Conservation (phyloP, 192 early-diverging fungal genomes). For the Coemansia asiatica region DNA sequence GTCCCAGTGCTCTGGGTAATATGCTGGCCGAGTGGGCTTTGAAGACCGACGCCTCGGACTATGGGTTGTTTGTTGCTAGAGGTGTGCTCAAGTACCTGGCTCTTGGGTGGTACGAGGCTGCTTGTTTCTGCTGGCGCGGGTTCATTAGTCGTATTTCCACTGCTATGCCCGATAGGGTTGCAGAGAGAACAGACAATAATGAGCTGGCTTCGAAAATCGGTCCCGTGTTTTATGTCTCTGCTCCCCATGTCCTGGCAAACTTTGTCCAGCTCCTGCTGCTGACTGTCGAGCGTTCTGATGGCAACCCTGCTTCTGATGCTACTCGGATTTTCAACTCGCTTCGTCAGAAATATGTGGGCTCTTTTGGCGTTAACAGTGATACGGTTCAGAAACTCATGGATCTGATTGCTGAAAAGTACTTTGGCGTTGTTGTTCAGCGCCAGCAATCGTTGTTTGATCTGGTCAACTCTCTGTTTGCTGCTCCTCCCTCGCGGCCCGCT, state of each 20-base stretch:
- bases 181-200: constrained; percentile 22
- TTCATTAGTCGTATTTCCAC: constrained; percentile 34
- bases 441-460: constrained; percentile 55
- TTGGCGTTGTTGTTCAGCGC: constrained; percentile 52
- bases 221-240: constrained; percentile 46
- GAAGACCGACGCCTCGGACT: constrained; percentile 60
- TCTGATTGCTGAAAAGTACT: constrained; percentile 42
- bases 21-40: constrained; percentile 79
- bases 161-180: constrained; percentile 15
- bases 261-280: constrained; percentile 68
- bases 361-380: constrained; percentile 39
- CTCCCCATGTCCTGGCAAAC: constrained; percentile 59
- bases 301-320: constrained; percentile 21
- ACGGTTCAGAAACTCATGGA: constrained; percentile 38
- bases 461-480: constrained; percentile 44
- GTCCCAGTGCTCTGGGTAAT: constrained; percentile 67
- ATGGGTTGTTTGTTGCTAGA: constrained; percentile 76
- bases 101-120: constrained; percentile 56
- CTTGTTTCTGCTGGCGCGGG: constrained; percentile 56
- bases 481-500: constrained; percentile 28
- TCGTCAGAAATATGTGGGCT: constrained; percentile 30
- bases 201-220: constrained; percentile 47
- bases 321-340: constrained; percentile 26
- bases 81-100: constrained; percentile 77
- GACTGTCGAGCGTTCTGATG: constrained; percentile 60